Evolutionary conservation across 2,329 filamentous ascomycete species (phyloP).

Genomic region (Aureobasidium uvarum): DNA sequence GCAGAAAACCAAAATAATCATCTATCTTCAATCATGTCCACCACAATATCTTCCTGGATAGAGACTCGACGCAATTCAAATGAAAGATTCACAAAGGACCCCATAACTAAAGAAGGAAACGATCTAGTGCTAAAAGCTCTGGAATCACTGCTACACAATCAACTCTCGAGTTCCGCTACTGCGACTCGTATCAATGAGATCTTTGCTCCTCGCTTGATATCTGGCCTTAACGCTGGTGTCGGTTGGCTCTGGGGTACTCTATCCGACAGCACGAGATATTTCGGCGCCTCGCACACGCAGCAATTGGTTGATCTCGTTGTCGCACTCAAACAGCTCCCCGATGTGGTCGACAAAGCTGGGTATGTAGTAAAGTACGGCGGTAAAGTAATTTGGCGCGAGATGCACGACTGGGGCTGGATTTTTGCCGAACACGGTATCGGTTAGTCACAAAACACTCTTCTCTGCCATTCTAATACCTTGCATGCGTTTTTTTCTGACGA

Average conservation of each 20-base stretch:
- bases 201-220: not conserved
- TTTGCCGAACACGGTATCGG: conserved; percentile 3
- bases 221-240: not conserved
- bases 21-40: not conserved
- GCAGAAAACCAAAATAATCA: not conserved
- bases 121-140: not conserved
- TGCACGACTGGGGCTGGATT: not conserved
- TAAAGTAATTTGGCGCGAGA: not conserved
- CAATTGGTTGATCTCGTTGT: not conserved
- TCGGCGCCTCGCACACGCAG: not conserved
- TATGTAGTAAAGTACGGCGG: not conserved
- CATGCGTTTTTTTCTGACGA: not conserved
- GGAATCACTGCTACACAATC: not conserved
- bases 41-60: not conserved
- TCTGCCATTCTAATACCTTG: too few species aligned
- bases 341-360: not conserved
- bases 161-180: not conserved
- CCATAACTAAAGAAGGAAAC: not conserved
- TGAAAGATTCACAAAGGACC: not conserved
- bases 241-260: not conserved
- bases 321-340: not conserved
- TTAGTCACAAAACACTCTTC: not conserved
- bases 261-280: not conserved
- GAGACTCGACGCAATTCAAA: not conserved
- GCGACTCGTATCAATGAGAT: not conserved